Base-by-base conservation (phyloP, 768 basidiomycete genomes). In the Atractiella rhizophila region DNA sequence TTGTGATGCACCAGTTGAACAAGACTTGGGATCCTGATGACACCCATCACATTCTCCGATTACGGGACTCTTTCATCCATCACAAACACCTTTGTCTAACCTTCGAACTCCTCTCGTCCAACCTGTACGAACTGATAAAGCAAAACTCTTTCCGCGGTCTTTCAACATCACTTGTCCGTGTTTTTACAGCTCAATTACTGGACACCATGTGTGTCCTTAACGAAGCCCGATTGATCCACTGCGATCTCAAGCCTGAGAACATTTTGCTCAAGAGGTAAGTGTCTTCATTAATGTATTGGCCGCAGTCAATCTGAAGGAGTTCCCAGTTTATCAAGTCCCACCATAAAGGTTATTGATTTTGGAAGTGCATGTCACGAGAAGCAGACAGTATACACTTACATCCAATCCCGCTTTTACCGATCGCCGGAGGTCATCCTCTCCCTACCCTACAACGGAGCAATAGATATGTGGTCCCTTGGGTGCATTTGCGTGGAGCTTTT, bases 331-430 rank as follows among this genome's bases (percentile, higher is more conserved):
- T 85, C 88, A 66, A 83, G 86, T 9, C 88, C 88, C 3, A 76
- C 83, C 60, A 94, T 96, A 65, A 96, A 96, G 62, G 79, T 98
- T 39, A 96, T 98, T 56, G 88, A 96, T 63, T 96, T 96, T 62
- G 91, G 91, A 30, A 94, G 86, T 4, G 85, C 91, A 15, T 98
- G 91, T 57, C 86, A 94, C 57, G 91, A 96, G 62, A 75, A 81
- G 52, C 86, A 94, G 60, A 98, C 88, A n/a, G 85, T 96, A 31
- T 98, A 98, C 59, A 98, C 91, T 4, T 98, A 98, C 62, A 96
- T 98, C 57, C 91, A 98, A 56, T 94, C 86, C 8, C 70, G 91
- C 37, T 98, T 98, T 64, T 98, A 98, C 58, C 78, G 91, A 32
- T 88, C 82, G 2, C 91, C 91, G 11, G 91, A 98, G 62, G 91